Percentiles rank a stretch among this genome's conserved stretches.
phyloP scores from a whole-genome alignment of 2,329 filamentous ascomycete species.

The Hypoxylon sp. region DNA sequence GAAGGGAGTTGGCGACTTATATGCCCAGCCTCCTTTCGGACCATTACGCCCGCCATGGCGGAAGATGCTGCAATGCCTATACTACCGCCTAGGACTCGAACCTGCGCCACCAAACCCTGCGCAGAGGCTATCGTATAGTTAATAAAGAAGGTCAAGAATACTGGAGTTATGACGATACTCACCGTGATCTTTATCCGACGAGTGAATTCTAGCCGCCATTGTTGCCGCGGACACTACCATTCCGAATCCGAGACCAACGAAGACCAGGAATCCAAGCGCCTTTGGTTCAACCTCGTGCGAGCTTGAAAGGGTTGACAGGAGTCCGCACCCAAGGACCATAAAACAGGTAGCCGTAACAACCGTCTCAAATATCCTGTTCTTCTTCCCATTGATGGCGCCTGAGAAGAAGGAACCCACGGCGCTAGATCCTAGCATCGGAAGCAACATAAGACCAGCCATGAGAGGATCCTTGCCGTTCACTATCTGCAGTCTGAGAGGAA shows the following conservation, averaged over 20 bases:
- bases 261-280: constrained; percentile 63
- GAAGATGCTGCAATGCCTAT: constrained; percentile 67
- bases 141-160: constrained; percentile 22
- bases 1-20: constrained; percentile 49
- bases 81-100: constrained; percentile 66
- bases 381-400: constrained; percentile 59
- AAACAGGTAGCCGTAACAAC: constrained; percentile 58
- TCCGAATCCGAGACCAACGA: constrained; percentile 67
- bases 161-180: constrained; percentile 35
- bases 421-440: constrained; percentile 65
- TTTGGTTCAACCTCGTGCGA: constrained; percentile 58
- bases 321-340: constrained; percentile 62
- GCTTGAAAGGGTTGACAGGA: constrained; percentile 59
- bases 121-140: constrained; percentile 58
- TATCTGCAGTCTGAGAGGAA: constrained; percentile 64
- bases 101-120: constrained; percentile 66
- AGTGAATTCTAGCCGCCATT: constrained; percentile 59
- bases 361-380: constrained; percentile 60
- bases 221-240: constrained; percentile 63
- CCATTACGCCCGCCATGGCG: constrained; percentile 58
- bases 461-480: constrained; percentile 63
- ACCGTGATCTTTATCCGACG: constrained; percentile 62
- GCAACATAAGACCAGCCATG: constrained; percentile 63
- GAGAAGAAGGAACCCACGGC: constrained; percentile 60
- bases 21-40: constrained; percentile 49